Conservation (phyloP, 176 grass and related monocot genomes). For the Oryza punctata region DNA sequence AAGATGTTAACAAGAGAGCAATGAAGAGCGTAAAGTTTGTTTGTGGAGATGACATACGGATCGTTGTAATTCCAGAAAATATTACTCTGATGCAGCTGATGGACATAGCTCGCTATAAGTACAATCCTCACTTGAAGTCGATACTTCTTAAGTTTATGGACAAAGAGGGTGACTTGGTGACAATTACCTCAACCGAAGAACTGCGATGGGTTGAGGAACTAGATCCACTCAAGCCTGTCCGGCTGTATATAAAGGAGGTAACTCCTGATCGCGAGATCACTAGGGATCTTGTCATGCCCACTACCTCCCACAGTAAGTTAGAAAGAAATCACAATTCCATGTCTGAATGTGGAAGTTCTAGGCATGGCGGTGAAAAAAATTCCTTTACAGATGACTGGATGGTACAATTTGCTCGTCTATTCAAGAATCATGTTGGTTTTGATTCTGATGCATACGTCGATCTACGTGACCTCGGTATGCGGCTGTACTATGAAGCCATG, state of each 20-base stretch:
- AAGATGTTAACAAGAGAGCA: conserved; percentile 30
- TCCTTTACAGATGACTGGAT: conserved; percentile 68
- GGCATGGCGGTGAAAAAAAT: conserved; percentile 33
- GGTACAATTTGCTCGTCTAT: conserved; percentile 75
- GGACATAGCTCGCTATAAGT: conserved; percentile 67
- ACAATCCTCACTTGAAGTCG: conserved; percentile 58
- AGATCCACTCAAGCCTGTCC: conserved; percentile 57
- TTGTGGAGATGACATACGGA: conserved; percentile 73
- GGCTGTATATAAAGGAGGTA: conserved; percentile 76
- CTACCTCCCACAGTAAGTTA: conserved; percentile 4
- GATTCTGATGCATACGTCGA: conserved; percentile 76
- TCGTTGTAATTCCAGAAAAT: conserved; percentile 61
- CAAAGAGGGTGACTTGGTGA: conserved; percentile 78
- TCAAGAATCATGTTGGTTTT: conserved; percentile 76
- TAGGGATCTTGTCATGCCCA: conserved; percentile 46
- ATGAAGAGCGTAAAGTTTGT: conserved; percentile 62
- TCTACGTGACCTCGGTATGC: conserved; percentile 70
- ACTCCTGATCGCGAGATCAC: conserved; percentile 62
- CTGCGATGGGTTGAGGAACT: conserved; percentile 77
- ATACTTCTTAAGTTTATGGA: conserved; percentile 72
- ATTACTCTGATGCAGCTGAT: conserved; percentile 54
- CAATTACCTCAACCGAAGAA: conserved; percentile 80
- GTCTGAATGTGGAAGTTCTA: conserved; percentile 48
- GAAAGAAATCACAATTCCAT: conserved; percentile 43
- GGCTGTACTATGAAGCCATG: conserved; percentile 77